These are phyloP conservation scores for Colletotrichum orbiculare DNA, from an alignment of 2,329 filamentous ascomycete genomes.

Conservation along the genomic window DNA sequence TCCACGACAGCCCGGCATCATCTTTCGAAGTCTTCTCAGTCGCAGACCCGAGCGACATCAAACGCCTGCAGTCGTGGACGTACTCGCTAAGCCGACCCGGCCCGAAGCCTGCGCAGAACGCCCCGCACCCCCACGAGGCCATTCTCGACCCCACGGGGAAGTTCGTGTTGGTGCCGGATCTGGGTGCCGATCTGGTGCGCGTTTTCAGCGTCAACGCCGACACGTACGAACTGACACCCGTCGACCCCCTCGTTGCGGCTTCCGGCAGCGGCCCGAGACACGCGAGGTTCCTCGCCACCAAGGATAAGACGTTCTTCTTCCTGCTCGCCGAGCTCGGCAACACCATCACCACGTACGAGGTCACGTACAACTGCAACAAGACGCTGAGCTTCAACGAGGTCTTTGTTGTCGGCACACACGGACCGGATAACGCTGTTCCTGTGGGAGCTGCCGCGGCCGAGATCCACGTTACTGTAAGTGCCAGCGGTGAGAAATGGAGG, in stretches of 20 bases:
- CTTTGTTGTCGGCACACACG: constrained; percentile 61
- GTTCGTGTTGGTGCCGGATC: constrained; percentile 32
- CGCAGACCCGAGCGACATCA: constrained; percentile 32
- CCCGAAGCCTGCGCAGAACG: constrained; percentile 50
- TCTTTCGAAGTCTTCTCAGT: constrained; percentile 33
- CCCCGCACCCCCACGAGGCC: constrained; percentile 35
- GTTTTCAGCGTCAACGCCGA: constrained; percentile 30
- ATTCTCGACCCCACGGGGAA: constrained; percentile 36
- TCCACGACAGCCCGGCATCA: constrained; percentile 14
- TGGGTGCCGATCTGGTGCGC: constrained; percentile 34
- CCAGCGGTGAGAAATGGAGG: no score
- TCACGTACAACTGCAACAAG: constrained; percentile 57
- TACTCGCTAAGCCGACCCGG: constrained; percentile 53
- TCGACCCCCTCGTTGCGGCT: constrained; percentile 29
- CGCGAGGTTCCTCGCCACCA: constrained; percentile 64
- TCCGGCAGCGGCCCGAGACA: constrained; percentile 27
- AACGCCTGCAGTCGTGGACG: constrained; percentile 38
- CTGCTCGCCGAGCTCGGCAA: constrained; percentile 70
- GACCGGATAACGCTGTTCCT: constrained; percentile 53
- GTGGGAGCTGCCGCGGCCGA: constrained; percentile 62
- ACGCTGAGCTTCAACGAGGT: constrained; percentile 59
- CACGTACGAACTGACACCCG: constrained; percentile 24
- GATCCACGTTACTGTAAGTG: constrained; percentile 66
- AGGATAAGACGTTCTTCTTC: constrained; percentile 64
- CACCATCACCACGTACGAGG: constrained; percentile 65